Percentiles rank a stretch among this genome's conserved stretches.
phyloP scores from a whole-genome alignment of 2,329 filamentous ascomycete species.

The Colletotrichum cordylinicola region DNA sequence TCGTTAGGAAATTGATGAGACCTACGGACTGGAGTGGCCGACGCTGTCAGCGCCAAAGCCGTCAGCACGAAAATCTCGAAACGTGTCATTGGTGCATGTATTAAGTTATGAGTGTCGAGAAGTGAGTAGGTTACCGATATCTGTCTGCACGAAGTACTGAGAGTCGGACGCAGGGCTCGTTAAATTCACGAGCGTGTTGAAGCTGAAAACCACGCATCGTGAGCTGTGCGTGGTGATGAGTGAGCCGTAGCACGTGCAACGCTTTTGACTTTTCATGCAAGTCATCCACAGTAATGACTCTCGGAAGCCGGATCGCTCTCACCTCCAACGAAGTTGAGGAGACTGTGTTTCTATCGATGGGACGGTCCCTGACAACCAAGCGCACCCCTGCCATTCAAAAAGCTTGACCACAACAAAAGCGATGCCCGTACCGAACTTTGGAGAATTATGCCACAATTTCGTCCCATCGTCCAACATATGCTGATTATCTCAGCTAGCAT shows the following conservation, averaged over 20 bases:
- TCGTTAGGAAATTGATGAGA: fast-evolving
- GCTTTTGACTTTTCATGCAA: not conserved
- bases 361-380: not conserved
- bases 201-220: not conserved
- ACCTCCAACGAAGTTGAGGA: not conserved
- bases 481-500: not conserved
- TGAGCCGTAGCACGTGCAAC: not conserved
- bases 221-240: not conserved
- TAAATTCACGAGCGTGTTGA: not conserved
- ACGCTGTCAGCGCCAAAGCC: not conserved
- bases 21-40: not conserved
- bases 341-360: not conserved
- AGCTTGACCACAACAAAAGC: not conserved
- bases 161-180: not conserved
- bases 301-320: not conserved
- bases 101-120: not conserved
- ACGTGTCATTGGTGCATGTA: not conserved
- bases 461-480: fast-evolving
- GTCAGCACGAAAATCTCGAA: not conserved
- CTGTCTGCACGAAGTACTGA: not conserved
- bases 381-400: not conserved
- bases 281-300: not conserved
- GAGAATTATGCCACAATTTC: not conserved
- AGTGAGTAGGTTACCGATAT: fast-evolving
- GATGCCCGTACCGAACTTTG: fast-evolving